Conservation (phyloP, 768 basidiomycete species). For the Suillus alpinus region DNA sequence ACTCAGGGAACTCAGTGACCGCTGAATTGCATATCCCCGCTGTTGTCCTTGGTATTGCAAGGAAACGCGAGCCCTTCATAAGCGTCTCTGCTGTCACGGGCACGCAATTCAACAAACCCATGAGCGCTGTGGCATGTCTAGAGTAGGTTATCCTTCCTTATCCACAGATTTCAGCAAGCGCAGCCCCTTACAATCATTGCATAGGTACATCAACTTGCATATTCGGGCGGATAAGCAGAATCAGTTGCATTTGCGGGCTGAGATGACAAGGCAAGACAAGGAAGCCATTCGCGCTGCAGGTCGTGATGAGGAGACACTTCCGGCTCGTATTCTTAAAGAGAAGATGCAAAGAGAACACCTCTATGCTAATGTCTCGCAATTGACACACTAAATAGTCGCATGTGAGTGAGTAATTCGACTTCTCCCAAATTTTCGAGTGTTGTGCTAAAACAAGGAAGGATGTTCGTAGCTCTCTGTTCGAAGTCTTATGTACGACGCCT, state of each 20-base stretch:
- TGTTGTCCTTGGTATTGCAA: constrained; percentile 4
- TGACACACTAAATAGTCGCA: not conserved
- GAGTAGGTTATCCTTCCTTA: not conserved
- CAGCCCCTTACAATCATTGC: not conserved
- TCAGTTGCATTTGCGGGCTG: constrained; percentile 9
- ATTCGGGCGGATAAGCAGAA: constrained; percentile 17
- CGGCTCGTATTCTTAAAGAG: constrained; percentile 8
- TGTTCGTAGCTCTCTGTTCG: not conserved
- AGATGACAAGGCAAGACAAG: constrained; percentile 17
- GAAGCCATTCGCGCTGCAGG: constrained; percentile 3
- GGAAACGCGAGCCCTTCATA: constrained; percentile 9
- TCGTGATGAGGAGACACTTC: not conserved
- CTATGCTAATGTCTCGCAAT: constrained; percentile 1
- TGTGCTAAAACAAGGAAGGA: too few species aligned
- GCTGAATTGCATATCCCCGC: constrained; percentile 4
- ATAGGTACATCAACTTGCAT: constrained; percentile 13
- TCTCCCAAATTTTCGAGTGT: too few species aligned
- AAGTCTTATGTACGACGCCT: not conserved
- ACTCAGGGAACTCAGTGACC: constrained; percentile 9
- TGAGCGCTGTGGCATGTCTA: constrained; percentile 13
- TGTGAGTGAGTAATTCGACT: not conserved
- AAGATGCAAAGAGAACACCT: constrained; percentile 12
- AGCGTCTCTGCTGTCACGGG: constrained; percentile 10
- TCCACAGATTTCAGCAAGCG: not conserved
- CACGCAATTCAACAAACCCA: constrained; percentile 1